Conservation (phyloP, 768 basidiomycete genomes). For the Pholiota conissans region DNA sequence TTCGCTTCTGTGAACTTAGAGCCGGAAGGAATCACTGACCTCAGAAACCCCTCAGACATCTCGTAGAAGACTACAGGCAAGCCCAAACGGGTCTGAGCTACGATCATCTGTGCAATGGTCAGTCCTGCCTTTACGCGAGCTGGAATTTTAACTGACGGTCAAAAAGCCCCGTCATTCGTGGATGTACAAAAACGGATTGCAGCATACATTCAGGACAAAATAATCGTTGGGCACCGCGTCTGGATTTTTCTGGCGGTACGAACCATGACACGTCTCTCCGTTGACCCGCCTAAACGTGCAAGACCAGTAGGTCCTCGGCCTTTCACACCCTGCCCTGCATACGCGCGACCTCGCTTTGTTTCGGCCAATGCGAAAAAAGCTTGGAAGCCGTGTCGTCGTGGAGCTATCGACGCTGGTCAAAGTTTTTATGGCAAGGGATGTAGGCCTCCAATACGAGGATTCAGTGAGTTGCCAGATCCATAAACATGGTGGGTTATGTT, state of each 20-base stretch:
- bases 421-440: conserved; percentile 43
- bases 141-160: background rate
- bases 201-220: conserved; percentile 42
- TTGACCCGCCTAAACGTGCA: background rate
- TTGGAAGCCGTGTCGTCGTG: conserved; percentile 35
- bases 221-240: conserved; percentile 55
- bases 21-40: background rate
- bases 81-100: conserved; percentile 46
- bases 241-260: conserved; percentile 56
- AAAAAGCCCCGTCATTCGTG: conserved; percentile 47
- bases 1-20: background rate
- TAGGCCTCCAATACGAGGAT: conserved; percentile 43
- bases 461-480: conserved; percentile 34
- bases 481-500: background rate
- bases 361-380: conserved; percentile 45
- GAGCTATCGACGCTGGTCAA: conserved; percentile 42
- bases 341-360: conserved; percentile 59
- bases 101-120: conserved; percentile 41
- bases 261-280: conserved; percentile 2
- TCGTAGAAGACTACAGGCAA: conserved; percentile 46
- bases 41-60: conserved; percentile 33
- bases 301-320: conserved; percentile 43
- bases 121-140: background rate
- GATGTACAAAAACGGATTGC: conserved; percentile 47
- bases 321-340: conserved; percentile 49